Evolutionary conservation across 768 basidiomycete species (phyloP).

Genomic region (Termitomyces sp.): DNA sequence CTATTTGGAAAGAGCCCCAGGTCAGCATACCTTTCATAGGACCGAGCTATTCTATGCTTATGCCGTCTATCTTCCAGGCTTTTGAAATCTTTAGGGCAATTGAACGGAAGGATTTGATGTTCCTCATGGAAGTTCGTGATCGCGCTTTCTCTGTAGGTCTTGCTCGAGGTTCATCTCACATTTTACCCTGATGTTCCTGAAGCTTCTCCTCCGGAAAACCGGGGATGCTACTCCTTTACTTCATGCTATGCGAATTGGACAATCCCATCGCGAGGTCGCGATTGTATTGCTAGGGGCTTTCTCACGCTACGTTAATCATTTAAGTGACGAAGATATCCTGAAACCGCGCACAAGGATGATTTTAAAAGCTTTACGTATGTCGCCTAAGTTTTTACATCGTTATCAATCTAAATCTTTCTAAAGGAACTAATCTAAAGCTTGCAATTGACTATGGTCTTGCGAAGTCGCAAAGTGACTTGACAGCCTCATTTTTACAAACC

Average conservation of each 20-base stretch:
- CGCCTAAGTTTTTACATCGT: neutral
- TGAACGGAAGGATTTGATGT: slow-evolving; percentile 77
- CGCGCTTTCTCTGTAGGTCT: slow-evolving; percentile 67
- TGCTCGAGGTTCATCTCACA: neutral
- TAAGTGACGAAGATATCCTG: slow-evolving; percentile 75
- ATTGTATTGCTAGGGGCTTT: slow-evolving; percentile 87
- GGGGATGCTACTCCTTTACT: slow-evolving; percentile 86
- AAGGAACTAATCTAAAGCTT: slow-evolving; percentile 78
- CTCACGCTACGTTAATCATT: slow-evolving; percentile 85
- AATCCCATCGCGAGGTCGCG: slow-evolving; percentile 73
- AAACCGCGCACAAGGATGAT: slow-evolving; percentile 62
- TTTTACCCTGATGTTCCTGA: neutral
- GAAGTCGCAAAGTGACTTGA: slow-evolving; percentile 75
- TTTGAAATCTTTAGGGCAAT: slow-evolving; percentile 76
- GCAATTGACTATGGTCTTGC: slow-evolving; percentile 88
- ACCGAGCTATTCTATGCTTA: neutral
- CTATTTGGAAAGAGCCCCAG: slow-evolving; percentile 49
- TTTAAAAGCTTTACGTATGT: slow-evolving; percentile 74
- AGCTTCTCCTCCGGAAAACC: slow-evolving; percentile 80
- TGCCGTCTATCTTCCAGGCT: slow-evolving; percentile 22
- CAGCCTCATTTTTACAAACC: slow-evolving; percentile 91
- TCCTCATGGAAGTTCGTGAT: slow-evolving; percentile 80
- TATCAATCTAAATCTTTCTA: neutral
- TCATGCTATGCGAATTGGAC: slow-evolving; percentile 81
- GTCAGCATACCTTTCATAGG: slow-evolving; percentile 19